These are phyloP conservation scores for Fusarium bulbicola DNA, from an alignment of 2,329 filamentous ascomycete genomes.

Conservation along the genomic window DNA sequence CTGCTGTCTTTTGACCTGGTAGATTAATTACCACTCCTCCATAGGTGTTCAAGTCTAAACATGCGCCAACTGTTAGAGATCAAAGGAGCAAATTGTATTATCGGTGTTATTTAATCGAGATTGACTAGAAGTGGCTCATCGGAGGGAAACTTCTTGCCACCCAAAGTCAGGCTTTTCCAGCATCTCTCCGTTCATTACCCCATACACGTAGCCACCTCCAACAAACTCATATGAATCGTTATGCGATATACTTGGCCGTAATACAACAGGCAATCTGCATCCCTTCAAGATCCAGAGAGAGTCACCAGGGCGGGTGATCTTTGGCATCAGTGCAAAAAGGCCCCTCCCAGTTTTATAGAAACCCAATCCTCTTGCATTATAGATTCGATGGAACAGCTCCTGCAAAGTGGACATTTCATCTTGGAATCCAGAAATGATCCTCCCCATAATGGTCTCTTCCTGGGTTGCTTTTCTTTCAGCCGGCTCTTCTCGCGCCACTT, in stretches of 20 bases:
- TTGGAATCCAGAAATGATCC: fast-evolving
- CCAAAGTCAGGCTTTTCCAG: not conserved
- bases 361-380: not conserved
- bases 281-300: not conserved
- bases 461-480: fast-evolving
- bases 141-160: not conserved
- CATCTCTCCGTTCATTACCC: not conserved
- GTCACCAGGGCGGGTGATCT: not conserved
- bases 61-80: too few species aligned
- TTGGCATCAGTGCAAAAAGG: not conserved
- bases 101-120: too few species aligned
- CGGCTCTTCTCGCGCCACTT: fast-evolving
- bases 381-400: fast-evolving
- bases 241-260: not conserved
- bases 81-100: too few species aligned
- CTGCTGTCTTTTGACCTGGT: too few species aligned
- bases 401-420: fast-evolving
- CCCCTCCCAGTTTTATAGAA: not conserved
- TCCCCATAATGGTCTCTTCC: not conserved
- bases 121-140: not conserved
- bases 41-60: too few species aligned
- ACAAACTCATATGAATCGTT: not conserved
- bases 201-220: not conserved
- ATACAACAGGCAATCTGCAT: not conserved
- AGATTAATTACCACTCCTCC: too few species aligned